These are phyloP conservation scores for Leccinum subtestaceum DNA, from an alignment of 768 basidiomycete genomes.

Conservation along the genomic window DNA sequence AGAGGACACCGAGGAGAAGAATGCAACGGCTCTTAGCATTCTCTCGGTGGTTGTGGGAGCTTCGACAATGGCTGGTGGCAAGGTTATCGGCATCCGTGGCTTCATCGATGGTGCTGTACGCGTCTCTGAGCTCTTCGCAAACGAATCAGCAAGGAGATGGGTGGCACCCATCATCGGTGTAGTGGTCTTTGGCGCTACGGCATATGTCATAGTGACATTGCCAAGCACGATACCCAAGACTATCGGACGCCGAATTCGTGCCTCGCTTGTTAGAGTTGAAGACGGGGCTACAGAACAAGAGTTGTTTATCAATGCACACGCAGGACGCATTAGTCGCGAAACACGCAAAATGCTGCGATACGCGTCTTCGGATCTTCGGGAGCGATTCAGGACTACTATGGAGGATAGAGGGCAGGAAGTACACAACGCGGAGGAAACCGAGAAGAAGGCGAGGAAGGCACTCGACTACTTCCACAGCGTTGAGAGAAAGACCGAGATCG, in stretches of 20 bases:
- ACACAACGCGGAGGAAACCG: constrained; percentile 67
- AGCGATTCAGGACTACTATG: constrained; percentile 76
- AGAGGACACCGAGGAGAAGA: constrained; percentile 37
- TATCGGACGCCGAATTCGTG: constrained; percentile 79
- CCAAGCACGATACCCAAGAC: constrained; percentile 87
- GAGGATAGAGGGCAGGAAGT: constrained; percentile 81
- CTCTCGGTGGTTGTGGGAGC: constrained; percentile 81
- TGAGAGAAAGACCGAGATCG: constrained; percentile 42
- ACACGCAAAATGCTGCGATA: constrained; percentile 90
- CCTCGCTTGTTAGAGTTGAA: constrained; percentile 51
- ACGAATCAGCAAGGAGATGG: constrained; percentile 82
- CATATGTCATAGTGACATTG: constrained; percentile 83
- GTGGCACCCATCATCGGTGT: constrained; percentile 82
- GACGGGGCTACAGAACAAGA: constrained; percentile 49
- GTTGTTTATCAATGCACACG: constrained; percentile 64
- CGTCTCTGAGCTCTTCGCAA: constrained; percentile 73
- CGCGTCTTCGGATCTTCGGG: constrained; percentile 86
- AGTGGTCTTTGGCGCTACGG: constrained; percentile 64
- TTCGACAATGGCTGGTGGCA: constrained; percentile 85
- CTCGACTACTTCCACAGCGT: constrained; percentile 65
- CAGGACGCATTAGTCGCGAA: constrained; percentile 72
- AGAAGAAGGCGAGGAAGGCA: constrained; percentile 67
- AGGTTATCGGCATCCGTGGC: constrained; percentile 70
- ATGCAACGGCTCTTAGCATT: constrained; percentile 64
- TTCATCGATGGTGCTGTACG: constrained; percentile 78